Base-by-base conservation (phyloP, 495 filamentous ascomycete genomes). In the Neurospora sp. region DNA sequence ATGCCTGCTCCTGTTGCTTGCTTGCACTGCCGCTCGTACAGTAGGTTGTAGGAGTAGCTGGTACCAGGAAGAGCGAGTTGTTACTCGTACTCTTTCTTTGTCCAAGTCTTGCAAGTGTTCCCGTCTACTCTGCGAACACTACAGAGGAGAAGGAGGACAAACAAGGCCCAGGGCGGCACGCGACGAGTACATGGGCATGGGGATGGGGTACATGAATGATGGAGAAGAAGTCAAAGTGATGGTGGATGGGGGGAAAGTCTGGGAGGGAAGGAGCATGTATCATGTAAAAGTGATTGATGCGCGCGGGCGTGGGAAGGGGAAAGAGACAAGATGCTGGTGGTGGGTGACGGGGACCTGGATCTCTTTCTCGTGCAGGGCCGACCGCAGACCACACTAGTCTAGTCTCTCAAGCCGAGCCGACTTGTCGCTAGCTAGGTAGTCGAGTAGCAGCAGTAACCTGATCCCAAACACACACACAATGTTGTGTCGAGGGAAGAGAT, bases 141-240 rank as follows among this genome's bases (percentile, higher is more conserved):
- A 59, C 48, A 23, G 48, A 66, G 12, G 27, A 66, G 0, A 2
- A 62, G 27, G 54, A 62, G 54, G 23, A 62, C 54, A 62, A 62
- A 75, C 75, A 74, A 78, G 69, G 73, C 70, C 72, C 62, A 70
- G 76, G 75, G 35, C 54, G 14, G 27, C 54, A 75, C 73, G 72
- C 39, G 48, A 76, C 37, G 72, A 78, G 77, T 80, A 82, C 77
- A 79, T 80, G 54, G 54, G 54, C 54, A 66, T 35, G 14, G 27
- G 27, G 27, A 35, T 66, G 75, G 76, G 77, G 78, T 83, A 80
- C 77, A 80, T 81, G 79, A 75, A 77, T 73, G 72, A 70, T 37
- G 16, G 18, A 41, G 69, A 70, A 44, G 18, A 35, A 11, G 27
- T 46, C 18, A 40, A 40, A 18, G 35, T 70, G 69, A 70, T 70